A percentile compares a stretch with the other conserved stretches of the same genome.
Evolutionary conservation across 2,329 filamentous ascomycete species (phyloP).

Genomic region (Aspergillus ruber): DNA sequence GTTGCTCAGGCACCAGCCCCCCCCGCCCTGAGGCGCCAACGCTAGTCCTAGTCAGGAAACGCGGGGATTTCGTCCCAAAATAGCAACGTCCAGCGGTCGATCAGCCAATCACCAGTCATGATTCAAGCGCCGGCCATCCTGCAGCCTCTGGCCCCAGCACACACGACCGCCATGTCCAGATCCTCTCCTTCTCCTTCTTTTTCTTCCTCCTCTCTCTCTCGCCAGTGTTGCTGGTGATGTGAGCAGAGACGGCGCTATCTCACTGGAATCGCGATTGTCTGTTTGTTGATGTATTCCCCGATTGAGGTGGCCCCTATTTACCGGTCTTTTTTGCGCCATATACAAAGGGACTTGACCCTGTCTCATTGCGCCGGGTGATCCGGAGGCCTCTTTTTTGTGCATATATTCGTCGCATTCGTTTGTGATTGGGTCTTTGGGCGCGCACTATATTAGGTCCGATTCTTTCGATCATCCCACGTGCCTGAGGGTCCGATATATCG

Average conservation of each 20-base stretch:
- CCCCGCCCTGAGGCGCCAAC: conserved; percentile 21
- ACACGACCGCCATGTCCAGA: too few species aligned
- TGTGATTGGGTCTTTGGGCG: not conserved
- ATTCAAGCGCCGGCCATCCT: conserved; percentile 13
- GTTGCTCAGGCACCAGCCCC: conserved; percentile 13
- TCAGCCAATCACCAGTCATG: conserved; percentile 15
- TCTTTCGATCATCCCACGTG: not conserved
- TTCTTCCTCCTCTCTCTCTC: conserved; percentile 9
- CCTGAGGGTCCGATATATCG: not conserved
- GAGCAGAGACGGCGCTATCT: not conserved
- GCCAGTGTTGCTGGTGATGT: not conserved
- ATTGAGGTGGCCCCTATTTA: conserved; percentile 14
- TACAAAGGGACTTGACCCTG: not conserved
- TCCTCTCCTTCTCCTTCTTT: conserved; percentile 13
- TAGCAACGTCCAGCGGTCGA: conserved; percentile 24
- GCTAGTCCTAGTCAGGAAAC: conserved; percentile 18
- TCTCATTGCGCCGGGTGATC: not conserved
- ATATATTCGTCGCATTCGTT: not conserved
- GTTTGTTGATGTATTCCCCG: conserved; percentile 3
- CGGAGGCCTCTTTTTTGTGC: not conserved
- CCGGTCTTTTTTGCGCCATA: not conserved
- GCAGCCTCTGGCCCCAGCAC: too few species aligned
- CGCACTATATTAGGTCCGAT: not conserved
- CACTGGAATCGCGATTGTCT: conserved; percentile 1
- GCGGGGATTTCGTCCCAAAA: conserved; percentile 21